Conservation (phyloP, 208 protist genomes). For the Acanthamoeba triangularis region DNA sequence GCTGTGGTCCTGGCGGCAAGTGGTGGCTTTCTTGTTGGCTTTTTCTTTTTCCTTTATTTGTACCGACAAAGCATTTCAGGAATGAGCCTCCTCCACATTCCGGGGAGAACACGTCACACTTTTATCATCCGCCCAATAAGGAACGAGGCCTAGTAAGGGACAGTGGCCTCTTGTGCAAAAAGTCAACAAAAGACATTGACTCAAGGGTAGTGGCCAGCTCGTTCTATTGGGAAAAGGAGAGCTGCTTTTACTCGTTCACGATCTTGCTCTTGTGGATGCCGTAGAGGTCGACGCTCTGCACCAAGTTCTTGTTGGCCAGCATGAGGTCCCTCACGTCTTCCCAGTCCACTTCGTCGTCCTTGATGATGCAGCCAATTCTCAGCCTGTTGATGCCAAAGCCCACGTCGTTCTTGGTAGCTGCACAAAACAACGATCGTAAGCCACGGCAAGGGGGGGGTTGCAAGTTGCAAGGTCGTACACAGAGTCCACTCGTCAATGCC, state of each 20-base stretch:
- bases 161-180: too few relatives aligned
- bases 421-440: too few relatives aligned
- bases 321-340: conserved; percentile 55
- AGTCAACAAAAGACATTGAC: too few relatives aligned
- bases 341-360: conserved; percentile 70
- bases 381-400: conserved; percentile 76
- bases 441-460: too few relatives aligned
- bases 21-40: too few relatives aligned
- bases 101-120: background rate
- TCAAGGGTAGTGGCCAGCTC: too few relatives aligned
- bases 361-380: conserved; percentile 70
- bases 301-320: conserved; percentile 59
- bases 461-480: background rate
- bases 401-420: conserved; percentile 54
- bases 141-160: background rate
- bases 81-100: too few relatives aligned
- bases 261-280: conserved; percentile 72
- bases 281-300: conserved; percentile 70
- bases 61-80: too few relatives aligned
- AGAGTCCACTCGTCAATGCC: conserved; percentile 70
- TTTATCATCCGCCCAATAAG: background rate
- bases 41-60: too few relatives aligned
- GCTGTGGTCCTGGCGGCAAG: too few relatives aligned
- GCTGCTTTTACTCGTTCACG: conserved; percentile 16
- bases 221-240: too few relatives aligned